Conservation (phyloP, 2,329 filamentous ascomycete genomes). For the Paracoccidioides lutzii region DNA sequence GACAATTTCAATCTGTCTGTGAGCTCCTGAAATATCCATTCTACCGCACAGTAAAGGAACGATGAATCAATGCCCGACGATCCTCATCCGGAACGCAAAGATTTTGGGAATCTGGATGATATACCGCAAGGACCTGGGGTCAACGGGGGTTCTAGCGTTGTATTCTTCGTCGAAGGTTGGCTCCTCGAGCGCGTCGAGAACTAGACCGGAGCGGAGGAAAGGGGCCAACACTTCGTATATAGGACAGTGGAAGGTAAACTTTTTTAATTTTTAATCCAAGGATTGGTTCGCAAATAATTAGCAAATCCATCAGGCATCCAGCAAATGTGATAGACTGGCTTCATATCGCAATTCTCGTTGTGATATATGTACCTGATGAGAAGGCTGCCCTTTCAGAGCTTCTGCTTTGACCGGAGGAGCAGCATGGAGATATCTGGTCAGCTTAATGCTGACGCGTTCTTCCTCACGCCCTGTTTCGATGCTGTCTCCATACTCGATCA, state of each 20-base stretch:
- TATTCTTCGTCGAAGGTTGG: constrained; percentile 30
- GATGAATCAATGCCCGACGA: constrained; percentile 24
- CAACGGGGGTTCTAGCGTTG: constrained; percentile 3
- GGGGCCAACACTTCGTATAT: constrained; percentile 33
- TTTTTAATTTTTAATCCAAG: background rate
- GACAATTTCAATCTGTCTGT: too few species aligned
- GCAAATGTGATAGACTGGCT: background rate
- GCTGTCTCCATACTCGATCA: constrained; percentile 29
- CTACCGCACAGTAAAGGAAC: too few species aligned
- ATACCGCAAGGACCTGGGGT: constrained; percentile 6
- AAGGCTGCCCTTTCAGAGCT: constrained; percentile 24
- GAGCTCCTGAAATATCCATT: too few species aligned
- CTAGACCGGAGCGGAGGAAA: constrained; percentile 33
- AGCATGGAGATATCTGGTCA: constrained; percentile 34
- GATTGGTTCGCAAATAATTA: background rate
- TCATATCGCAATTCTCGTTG: too few species aligned
- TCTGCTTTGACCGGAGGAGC: constrained; percentile 30
- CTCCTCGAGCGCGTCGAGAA: constrained; percentile 38
- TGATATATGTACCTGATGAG: constrained; percentile 20
- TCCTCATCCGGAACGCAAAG: constrained; percentile 10
- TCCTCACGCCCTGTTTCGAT: constrained; percentile 25
- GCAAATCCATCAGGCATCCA: background rate
- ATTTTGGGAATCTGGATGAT: constrained; percentile 12
- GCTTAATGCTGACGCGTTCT: constrained; percentile 24
- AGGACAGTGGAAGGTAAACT: constrained; percentile 34